Evolutionary conservation across 179 eudicot species (phyloP).

Genomic region (Kewa caespitosa): DNA sequence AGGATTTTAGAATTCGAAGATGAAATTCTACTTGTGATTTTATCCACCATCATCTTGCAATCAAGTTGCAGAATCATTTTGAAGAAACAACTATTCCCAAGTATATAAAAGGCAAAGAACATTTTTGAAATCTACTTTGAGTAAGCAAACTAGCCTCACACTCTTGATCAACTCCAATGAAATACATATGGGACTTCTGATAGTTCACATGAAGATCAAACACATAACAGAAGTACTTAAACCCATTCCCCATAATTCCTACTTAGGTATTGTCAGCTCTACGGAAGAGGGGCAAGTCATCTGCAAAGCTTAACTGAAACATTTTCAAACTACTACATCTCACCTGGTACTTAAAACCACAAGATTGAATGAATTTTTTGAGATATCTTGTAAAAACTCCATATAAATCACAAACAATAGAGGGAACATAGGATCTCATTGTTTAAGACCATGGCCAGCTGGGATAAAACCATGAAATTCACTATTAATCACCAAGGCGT

Average conservation of each 20-base stretch:
- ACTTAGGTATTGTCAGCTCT: background rate
- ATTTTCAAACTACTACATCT: background rate
- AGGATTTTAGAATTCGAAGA: background rate
- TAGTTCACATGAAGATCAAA: background rate
- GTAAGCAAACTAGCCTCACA: background rate
- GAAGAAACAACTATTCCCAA: background rate
- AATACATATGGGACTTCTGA: background rate
- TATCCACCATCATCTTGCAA: background rate
- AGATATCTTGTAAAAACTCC: background rate
- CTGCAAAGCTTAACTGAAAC: background rate
- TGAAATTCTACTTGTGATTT: background rate
- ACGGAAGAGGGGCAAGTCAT: constrained; percentile 1
- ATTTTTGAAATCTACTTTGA: too few species aligned
- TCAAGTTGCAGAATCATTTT: background rate
- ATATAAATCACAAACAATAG: background rate
- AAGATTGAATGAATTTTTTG: background rate
- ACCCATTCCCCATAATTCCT: background rate
- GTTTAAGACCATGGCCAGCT: background rate
- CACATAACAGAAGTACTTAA: background rate
- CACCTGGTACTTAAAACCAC: background rate
- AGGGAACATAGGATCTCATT: too few species aligned
- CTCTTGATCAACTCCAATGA: background rate
- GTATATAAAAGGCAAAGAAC: background rate
- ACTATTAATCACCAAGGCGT: background rate
- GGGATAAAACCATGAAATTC: background rate